A percentile compares a stretch with the other conserved stretches of the same genome.
phyloP scores from a whole-genome alignment of 345 rosid species.

The Aquilaria malaccensis region DNA sequence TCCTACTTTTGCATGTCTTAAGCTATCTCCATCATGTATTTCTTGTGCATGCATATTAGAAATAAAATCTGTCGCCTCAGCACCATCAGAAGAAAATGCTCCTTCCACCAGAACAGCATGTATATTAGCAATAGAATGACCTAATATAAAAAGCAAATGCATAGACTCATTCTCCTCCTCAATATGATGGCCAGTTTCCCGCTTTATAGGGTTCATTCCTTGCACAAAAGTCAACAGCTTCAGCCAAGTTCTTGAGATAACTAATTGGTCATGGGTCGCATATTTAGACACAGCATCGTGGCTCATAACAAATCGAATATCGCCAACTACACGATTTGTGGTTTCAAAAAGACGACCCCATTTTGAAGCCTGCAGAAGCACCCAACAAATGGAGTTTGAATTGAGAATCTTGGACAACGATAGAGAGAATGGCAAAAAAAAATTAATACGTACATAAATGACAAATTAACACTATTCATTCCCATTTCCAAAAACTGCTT shows the following conservation, averaged over 20 bases:
- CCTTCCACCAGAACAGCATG: conserved; percentile 75
- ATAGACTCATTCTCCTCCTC: conserved; percentile 68
- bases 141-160: conserved; percentile 53
- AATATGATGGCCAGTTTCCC: conserved; percentile 71
- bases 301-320: conserved; percentile 81
- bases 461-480: no score
- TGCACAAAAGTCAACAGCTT: conserved; percentile 70
- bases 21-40: conserved; percentile 44
- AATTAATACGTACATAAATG: no score
- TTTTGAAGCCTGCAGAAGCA: conserved; percentile 50
- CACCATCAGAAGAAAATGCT: conserved; percentile 46
- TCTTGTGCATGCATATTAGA: conserved; percentile 22
- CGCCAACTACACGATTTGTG: conserved; percentile 64
- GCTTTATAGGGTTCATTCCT: conserved; percentile 77
- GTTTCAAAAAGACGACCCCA: conserved; percentile 58
- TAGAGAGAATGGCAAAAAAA: no score
- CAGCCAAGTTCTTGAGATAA: conserved; percentile 70
- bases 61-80: conserved; percentile 31
- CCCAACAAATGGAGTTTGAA: neutral
- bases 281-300: conserved; percentile 63
- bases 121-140: conserved; percentile 53
- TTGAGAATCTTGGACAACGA: no score
- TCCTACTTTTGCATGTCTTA: conserved; percentile 83
- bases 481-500: no score
- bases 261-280: conserved; percentile 49